Conservation (phyloP, 2,329 filamentous ascomycete genomes). For the Neurospora sp. region DNA sequence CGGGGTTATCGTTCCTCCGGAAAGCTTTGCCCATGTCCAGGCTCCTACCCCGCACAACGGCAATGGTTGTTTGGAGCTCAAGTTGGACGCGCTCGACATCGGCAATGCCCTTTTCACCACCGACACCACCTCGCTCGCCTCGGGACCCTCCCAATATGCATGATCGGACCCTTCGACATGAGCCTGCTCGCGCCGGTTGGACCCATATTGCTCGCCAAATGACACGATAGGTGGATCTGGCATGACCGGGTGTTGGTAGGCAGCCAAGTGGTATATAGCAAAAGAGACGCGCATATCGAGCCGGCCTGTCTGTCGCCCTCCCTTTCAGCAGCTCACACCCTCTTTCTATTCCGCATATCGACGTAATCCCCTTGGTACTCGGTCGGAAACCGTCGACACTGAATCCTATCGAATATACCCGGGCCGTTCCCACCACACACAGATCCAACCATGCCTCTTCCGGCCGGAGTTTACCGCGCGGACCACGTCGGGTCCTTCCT, state of each 20-base stretch:
- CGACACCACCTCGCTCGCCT: not conserved
- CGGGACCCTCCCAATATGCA: not conserved
- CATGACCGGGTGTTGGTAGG: not conserved
- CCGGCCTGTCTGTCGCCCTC: not conserved
- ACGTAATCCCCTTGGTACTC: not conserved
- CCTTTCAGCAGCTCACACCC: not conserved
- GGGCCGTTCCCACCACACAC: not conserved
- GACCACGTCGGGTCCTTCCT: conserved; percentile 49
- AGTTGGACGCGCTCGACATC: not conserved
- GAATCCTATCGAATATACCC: not conserved
- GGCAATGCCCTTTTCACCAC: not conserved
- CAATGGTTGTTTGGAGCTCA: not conserved
- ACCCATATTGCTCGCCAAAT: not conserved
- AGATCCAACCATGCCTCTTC: conserved; percentile 27
- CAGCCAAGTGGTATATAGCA: not conserved
- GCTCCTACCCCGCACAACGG: not conserved
- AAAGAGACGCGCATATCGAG: not conserved
- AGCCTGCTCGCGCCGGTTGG: not conserved
- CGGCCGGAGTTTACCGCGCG: conserved; percentile 34
- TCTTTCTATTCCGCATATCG: not conserved
- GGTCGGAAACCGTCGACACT: not conserved
- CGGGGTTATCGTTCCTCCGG: not conserved
- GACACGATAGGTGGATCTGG: not conserved
- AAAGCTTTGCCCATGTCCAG: not conserved
- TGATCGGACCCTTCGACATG: not conserved